These are phyloP conservation scores for Eucalyptus pauciflora DNA, from an alignment of 345 rosid genomes.

Conservation along the genomic window DNA sequence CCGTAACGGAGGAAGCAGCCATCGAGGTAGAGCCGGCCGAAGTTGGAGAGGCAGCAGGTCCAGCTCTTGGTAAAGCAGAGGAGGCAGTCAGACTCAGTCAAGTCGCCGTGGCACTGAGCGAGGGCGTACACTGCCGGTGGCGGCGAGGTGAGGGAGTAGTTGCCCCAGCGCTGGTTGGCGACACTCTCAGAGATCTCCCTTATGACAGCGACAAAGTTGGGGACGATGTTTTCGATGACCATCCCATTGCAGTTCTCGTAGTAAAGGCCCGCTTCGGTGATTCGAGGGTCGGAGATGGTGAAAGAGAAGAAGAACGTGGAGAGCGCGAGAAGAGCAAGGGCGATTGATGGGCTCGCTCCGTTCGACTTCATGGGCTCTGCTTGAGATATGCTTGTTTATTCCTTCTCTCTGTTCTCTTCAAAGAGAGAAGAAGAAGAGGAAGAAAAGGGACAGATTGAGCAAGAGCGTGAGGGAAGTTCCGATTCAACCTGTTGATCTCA, in stretches of 20 bases:
- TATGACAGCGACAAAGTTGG: slow-evolving; percentile 3
- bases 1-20: slow-evolving; percentile 55
- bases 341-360: background rate
- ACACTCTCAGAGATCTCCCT: background rate
- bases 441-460: background rate
- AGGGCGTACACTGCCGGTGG: slow-evolving; percentile 13
- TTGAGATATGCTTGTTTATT: background rate
- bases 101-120: slow-evolving; percentile 33
- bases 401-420: background rate
- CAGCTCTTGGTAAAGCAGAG: slow-evolving; percentile 20
- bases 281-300: background rate
- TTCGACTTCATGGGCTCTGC: background rate
- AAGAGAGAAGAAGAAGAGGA: background rate
- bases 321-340: background rate
- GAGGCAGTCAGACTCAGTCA: slow-evolving; percentile 19
- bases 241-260: background rate
- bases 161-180: background rate
- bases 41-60: slow-evolving; percentile 11
- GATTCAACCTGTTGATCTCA: background rate
- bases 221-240: background rate
- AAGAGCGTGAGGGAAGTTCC: background rate
- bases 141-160: background rate
- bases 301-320: background rate
- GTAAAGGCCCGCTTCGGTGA: background rate
- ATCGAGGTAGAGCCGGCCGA: slow-evolving; percentile 44